Evolutionary conservation across 768 basidiomycete genomes (phyloP).

Genomic region (Gymnopilus dilepis): DNA sequence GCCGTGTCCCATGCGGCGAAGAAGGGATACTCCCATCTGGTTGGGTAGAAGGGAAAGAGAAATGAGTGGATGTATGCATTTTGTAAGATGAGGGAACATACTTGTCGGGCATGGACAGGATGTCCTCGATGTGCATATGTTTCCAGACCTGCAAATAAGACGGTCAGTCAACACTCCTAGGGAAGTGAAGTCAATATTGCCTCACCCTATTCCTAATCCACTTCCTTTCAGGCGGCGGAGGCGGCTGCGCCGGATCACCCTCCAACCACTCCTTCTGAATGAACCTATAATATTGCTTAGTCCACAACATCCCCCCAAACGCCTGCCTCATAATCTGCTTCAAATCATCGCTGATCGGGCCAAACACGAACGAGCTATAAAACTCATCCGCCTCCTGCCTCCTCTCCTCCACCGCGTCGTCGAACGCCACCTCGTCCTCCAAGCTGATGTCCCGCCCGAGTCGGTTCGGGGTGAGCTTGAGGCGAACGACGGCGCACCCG

Average conservation of each 20-base stretch:
- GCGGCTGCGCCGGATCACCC: slow-evolving; percentile 94
- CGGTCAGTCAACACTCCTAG: background rate
- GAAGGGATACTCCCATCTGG: slow-evolving; percentile 97
- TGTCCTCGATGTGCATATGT: slow-evolving; percentile 93
- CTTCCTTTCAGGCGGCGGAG: slow-evolving; percentile 91
- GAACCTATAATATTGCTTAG: slow-evolving; percentile 96
- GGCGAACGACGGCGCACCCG: slow-evolving; percentile 92
- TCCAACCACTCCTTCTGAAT: slow-evolving; percentile 96
- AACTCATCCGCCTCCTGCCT: slow-evolving; percentile 97
- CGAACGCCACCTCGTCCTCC: slow-evolving; percentile 89
- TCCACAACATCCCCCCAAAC: slow-evolving; percentile 97
- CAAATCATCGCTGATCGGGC: slow-evolving; percentile 89
- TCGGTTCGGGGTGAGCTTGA: slow-evolving; percentile 85
- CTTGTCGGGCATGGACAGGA: slow-evolving; percentile 99
- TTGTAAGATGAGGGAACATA: slow-evolving; percentile 38
- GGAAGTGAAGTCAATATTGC: background rate
- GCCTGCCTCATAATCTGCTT: slow-evolving; percentile 97
- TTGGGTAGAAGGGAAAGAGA: slow-evolving; percentile 3
- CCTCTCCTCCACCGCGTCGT: slow-evolving; percentile 87
- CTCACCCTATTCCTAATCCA: slow-evolving; percentile 78
- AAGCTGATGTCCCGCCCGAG: slow-evolving; percentile 79
- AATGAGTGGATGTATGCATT: slow-evolving; percentile 11
- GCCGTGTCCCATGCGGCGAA: slow-evolving; percentile 99
- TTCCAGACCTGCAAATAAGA: slow-evolving; percentile 72
- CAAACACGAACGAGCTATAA: slow-evolving; percentile 79